Base-by-base conservation (phyloP, 805 yeast genomes). In the Blastobotrys mokoenaii region DNA sequence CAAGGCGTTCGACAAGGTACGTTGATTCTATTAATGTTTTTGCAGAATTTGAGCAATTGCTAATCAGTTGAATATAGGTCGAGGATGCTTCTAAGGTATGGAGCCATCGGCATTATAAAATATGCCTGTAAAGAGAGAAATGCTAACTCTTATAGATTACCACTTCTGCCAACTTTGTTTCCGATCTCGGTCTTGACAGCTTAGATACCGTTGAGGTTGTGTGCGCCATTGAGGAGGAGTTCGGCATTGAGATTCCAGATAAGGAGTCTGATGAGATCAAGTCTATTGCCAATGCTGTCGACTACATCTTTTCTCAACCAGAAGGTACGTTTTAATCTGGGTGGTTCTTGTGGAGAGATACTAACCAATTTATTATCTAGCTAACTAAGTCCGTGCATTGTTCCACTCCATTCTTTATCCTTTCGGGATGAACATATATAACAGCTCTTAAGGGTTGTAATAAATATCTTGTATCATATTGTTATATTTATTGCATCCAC, bases 181-280 rank as follows among this genome's bases (percentile, higher is more conserved):
- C 58, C 29, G 94, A 84, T 60, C 72, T 84, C 57, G 87, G 86
- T 14, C 73, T 84, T 63, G 97, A 89, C 67, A 85, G 96, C 2
- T 75, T 89, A 54, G 97, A 89, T 63, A 82, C 89, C 54, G 95
- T 88, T 50, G 97, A 89, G 70, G 89, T 93, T 46, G 74, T 89
- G 52, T 95, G 89, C 67, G 95, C 95, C 46, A 79, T 89, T 60
- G 97, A 89, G 70, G 95, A 87, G 71, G 86, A 80, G 61, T 80
- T 80, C 52, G 70, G 68, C 43, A 62, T 70, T 52, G 71, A 58
- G 50, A 58, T 58, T 44, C 62, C 94, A 32, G 96, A 87, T 67
- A 80, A 83, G 63, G 82, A 40, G 22, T 40, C 43, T 18, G 97
- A 90, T 65, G 89, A 84, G 63, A 81, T 93, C 66, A 86, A 84